A percentile compares a stretch with the other conserved stretches of the same genome.
Evolutionary conservation across 2,329 filamentous ascomycete species (phyloP).

Genomic region (Colletotrichum euphorbiae): DNA sequence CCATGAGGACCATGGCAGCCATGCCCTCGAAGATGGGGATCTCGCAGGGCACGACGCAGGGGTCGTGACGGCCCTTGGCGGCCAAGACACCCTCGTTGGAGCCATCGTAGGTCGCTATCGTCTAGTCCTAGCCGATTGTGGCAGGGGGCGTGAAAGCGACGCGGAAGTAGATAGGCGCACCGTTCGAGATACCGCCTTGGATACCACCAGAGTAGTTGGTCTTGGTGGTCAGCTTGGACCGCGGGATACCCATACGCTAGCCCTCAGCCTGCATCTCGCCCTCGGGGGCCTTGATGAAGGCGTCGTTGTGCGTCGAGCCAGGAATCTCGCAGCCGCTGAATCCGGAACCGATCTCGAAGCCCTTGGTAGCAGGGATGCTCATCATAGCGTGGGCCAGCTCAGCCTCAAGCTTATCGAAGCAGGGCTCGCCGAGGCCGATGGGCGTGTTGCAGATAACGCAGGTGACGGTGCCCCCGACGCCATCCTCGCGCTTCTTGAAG

Average conservation of each 20-base stretch:
- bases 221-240: conserved; percentile 80
- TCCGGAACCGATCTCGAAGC: conserved; percentile 94
- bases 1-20: conserved; percentile 88
- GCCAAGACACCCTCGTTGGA: conserved; percentile 78
- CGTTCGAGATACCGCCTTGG: conserved; percentile 95
- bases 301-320: conserved; percentile 92
- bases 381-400: conserved; percentile 93
- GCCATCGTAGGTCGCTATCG: conserved; percentile 83
- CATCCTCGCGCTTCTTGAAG: conserved; percentile 83
- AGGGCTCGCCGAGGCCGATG: conserved; percentile 89
- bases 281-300: conserved; percentile 74
- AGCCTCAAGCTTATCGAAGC: conserved; percentile 96
- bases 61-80: conserved; percentile 94
- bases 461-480: conserved; percentile 93
- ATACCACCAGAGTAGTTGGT: conserved; percentile 97
- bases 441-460: conserved; percentile 92
- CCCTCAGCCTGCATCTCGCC: conserved; percentile 48
- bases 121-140: conserved; percentile 90
- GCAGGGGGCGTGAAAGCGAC: conserved; percentile 95
- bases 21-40: conserved; percentile 93
- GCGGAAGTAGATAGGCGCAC: conserved; percentile 92
- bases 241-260: conserved; percentile 57
- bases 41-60: conserved; percentile 89
- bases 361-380: conserved; percentile 93
- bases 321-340: conserved; percentile 88